Conservation (phyloP, 352 stramenopile species). For the Globisporangium carolinianum region DNA sequence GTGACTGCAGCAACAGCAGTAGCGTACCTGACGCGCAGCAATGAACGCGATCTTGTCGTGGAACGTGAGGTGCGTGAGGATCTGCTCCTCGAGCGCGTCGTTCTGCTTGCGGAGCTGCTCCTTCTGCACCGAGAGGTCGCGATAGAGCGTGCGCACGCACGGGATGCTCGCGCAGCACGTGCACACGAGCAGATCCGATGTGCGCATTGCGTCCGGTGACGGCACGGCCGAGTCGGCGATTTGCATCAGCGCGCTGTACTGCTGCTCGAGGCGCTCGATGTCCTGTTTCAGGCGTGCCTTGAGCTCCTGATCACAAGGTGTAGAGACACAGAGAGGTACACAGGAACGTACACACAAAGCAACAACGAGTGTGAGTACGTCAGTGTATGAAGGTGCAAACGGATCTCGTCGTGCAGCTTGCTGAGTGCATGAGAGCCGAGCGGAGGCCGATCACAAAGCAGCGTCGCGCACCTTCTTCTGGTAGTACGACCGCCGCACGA, state of each 20-base stretch:
- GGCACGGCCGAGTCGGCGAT: constrained; percentile 1
- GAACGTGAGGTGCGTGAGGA: constrained; percentile 19
- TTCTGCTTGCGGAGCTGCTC: constrained; percentile 20
- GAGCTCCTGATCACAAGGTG: constrained; percentile 6
- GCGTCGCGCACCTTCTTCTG: constrained; percentile 20
- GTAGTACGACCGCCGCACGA: constrained; percentile 40
- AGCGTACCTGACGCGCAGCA: constrained; percentile 11
- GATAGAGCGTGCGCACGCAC: constrained; percentile 13
- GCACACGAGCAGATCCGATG: constrained; percentile 10
- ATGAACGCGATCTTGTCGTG: constrained; percentile 20
- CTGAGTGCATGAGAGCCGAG: too few relatives aligned
- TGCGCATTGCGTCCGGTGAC: not conserved
- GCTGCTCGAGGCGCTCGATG: constrained; percentile 19
- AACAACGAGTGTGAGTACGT: not conserved
- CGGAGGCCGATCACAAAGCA: not conserved
- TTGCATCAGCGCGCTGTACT: constrained; percentile 21
- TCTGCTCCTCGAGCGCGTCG: constrained; percentile 18
- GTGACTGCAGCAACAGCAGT: too few relatives aligned
- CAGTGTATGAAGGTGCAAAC: not conserved
- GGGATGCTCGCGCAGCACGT: constrained; percentile 4
- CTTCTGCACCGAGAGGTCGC: constrained; percentile 16
- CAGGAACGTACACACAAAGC: not conserved
- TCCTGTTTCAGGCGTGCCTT: constrained; percentile 20
- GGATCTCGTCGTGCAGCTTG: not conserved
- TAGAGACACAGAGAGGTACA: not conserved